phyloP scores from a whole-genome alignment of 345 rosid genomes.

The Aurinia saxatilis region DNA sequence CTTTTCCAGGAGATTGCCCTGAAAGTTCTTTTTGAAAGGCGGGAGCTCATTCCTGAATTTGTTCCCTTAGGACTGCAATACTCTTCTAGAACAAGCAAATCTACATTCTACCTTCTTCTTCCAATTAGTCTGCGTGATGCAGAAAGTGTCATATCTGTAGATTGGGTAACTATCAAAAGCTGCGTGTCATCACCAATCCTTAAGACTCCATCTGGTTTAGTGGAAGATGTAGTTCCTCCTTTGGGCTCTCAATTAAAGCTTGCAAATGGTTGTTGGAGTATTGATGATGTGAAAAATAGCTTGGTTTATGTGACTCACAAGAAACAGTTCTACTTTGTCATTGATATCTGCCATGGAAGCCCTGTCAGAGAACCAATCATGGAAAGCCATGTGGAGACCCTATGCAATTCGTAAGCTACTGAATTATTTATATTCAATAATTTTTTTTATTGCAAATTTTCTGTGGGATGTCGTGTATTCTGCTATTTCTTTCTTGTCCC shows the following conservation, averaged over 20 bases:
- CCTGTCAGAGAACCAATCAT: constrained; percentile 31
- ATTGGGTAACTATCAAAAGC: constrained; percentile 56
- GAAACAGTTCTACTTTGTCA: constrained; percentile 52
- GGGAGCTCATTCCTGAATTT: constrained; percentile 40
- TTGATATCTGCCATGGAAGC: constrained; percentile 39
- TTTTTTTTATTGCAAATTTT: neutral
- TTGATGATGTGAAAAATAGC: constrained; percentile 62
- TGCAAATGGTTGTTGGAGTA: constrained; percentile 51
- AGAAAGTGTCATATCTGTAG: constrained; percentile 36
- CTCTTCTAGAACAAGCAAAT: constrained; percentile 32
- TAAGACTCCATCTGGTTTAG: constrained; percentile 29
- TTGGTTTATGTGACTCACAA: constrained; percentile 56
- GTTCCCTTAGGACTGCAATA: constrained; percentile 48
- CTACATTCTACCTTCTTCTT: constrained; percentile 74
- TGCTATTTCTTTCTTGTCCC: neutral
- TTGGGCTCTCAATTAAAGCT: constrained; percentile 35
- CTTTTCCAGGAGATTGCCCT: constrained; percentile 75
- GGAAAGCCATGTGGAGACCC: constrained; percentile 42
- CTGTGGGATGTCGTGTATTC: constrained; percentile 5
- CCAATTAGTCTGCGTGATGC: constrained; percentile 39
- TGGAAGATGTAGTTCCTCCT: constrained; percentile 27
- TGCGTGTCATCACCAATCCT: constrained; percentile 83
- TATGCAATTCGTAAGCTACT: constrained; percentile 44
- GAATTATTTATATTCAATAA: constrained; percentile 2
- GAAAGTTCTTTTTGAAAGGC: constrained; percentile 63